Percentiles rank a stretch among this genome's conserved stretches.
Evolutionary conservation across 495 filamentous ascomycete genomes (phyloP).

Genomic region (Hypomontagnella monticulosa): DNA sequence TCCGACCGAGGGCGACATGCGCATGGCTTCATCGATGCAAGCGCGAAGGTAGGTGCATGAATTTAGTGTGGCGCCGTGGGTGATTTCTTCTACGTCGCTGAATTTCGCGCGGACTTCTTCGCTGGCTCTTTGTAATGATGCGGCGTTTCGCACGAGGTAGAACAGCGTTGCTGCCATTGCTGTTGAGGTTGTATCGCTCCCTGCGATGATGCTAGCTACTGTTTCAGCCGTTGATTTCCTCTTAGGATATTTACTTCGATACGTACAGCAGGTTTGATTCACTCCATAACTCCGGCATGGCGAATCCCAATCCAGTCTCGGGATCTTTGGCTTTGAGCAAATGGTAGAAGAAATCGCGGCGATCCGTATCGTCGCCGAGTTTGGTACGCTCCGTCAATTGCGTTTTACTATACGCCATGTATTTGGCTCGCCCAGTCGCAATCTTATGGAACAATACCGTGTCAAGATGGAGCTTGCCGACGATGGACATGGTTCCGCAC

Average conservation of each 20-base stretch:
- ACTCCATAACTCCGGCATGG: conserved; percentile 72
- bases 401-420: conserved; percentile 65
- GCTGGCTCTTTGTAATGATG: conserved; percentile 58
- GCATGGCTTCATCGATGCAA: conserved; percentile 78
- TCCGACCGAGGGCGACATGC: conserved; percentile 72
- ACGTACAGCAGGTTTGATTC: conserved; percentile 72
- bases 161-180: conserved; percentile 72
- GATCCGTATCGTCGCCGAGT: conserved; percentile 64
- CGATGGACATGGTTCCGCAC: conserved; percentile 64
- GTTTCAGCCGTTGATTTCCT: conserved; percentile 4
- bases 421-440: conserved; percentile 59
- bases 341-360: conserved; percentile 72
- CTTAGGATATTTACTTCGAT: background rate
- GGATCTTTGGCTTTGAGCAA: conserved; percentile 67
- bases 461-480: conserved; percentile 66
- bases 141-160: conserved; percentile 69
- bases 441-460: conserved; percentile 67
- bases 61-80: conserved; percentile 59
- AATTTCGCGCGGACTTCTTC: conserved; percentile 62
- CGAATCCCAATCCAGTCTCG: conserved; percentile 71
- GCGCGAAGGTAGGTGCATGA: conserved; percentile 66
- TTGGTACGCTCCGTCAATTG: conserved; percentile 66
- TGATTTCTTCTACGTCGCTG: conserved; percentile 61
- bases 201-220: conserved; percentile 59
- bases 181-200: conserved; percentile 71